These are phyloP conservation scores for Smallanthus sonchifolius DNA, from an alignment of 129 eudicot species.

Conservation along the genomic window DNA sequence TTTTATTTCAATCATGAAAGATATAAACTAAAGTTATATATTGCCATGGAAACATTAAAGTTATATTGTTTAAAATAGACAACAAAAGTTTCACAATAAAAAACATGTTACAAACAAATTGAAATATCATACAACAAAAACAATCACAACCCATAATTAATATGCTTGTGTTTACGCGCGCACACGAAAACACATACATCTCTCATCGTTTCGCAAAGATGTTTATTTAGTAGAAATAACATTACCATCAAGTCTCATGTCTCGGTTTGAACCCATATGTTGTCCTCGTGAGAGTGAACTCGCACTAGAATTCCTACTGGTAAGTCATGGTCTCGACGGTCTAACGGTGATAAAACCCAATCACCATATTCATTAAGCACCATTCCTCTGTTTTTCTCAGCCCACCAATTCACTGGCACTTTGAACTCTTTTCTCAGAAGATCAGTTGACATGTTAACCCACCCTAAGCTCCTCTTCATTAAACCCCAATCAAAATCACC, in stretches of 20 bases:
- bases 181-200: background rate
- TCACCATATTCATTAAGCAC: conserved; percentile 20
- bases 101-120: background rate
- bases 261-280: background rate
- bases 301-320: background rate
- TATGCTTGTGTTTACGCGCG: background rate
- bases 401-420: conserved; percentile 26
- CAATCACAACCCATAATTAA: background rate
- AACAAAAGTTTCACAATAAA: background rate
- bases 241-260: background rate
- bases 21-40: no score
- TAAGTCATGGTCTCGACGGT: conserved; percentile 22
- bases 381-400: conserved; percentile 24
- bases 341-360: conserved; percentile 29
- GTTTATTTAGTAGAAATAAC: background rate
- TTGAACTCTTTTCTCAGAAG: conserved; percentile 9
- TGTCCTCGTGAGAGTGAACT: background rate
- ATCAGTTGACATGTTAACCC: conserved; percentile 23
- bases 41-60: no score
- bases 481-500: conserved; percentile 20
- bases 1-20: no score
- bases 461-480: conserved; percentile 15
- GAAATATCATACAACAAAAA: background rate
- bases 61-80: background rate
- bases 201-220: background rate